These are phyloP conservation scores for Sporothrix globosa DNA, from an alignment of 2,329 filamentous ascomycete genomes.

Conservation along the genomic window DNA sequence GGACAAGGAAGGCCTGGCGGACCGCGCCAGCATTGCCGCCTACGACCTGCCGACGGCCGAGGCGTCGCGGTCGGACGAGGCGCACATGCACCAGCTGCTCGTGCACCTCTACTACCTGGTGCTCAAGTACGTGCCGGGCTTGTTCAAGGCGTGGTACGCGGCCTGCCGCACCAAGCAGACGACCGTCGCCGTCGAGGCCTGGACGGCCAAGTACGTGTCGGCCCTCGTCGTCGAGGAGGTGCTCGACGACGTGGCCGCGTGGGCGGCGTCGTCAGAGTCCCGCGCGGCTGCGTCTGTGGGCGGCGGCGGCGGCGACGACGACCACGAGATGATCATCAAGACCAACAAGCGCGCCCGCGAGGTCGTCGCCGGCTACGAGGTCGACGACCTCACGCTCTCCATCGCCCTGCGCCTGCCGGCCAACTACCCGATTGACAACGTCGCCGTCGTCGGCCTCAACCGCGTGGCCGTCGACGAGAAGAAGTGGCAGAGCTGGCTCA, in stretches of 20 bases:
- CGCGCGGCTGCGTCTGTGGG: too few species aligned
- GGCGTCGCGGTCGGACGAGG: conserved; percentile 57
- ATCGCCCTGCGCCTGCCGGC: conserved; percentile 81
- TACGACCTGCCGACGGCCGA: conserved; percentile 59
- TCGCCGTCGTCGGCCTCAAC: conserved; percentile 74
- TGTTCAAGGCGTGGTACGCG: conserved; percentile 84
- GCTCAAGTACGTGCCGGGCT: conserved; percentile 73
- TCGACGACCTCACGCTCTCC: conserved; percentile 83
- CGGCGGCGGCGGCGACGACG: conserved; percentile 51
- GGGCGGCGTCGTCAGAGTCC: conserved; percentile 57
- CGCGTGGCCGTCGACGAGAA: conserved; percentile 86
- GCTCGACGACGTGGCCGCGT: conserved; percentile 68
- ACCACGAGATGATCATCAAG: conserved; percentile 66
- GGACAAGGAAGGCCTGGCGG: conserved; percentile 64
- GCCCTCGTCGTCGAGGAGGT: conserved; percentile 67
- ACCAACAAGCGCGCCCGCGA: conserved; percentile 73
- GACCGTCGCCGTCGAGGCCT: conserved; percentile 74
- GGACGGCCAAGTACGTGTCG: conserved; percentile 85
- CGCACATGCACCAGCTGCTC: conserved; percentile 79
- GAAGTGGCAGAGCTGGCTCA: conserved; percentile 91
- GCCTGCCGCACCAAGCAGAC: conserved; percentile 80
- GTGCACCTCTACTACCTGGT: conserved; percentile 84
- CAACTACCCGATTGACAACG: conserved; percentile 79
- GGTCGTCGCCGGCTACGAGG: conserved; percentile 79
- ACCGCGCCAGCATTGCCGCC: conserved; percentile 56